Base-by-base conservation (phyloP, 768 basidiomycete species). In the Strobilomyces echinocephalus region DNA sequence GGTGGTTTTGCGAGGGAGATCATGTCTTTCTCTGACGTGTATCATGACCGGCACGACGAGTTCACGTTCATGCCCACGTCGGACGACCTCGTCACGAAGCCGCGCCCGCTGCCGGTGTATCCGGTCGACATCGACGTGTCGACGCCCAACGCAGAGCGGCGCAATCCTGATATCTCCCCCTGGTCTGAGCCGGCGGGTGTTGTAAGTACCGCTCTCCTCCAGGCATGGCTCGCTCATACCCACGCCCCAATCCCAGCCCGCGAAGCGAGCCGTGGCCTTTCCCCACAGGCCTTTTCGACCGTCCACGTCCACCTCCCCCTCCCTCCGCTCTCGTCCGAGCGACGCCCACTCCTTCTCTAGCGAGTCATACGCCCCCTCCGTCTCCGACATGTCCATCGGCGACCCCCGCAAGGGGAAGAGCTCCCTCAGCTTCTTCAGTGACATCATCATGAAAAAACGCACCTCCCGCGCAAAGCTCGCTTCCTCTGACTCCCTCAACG, bases 401-500 rank as follows among this genome's bases (percentile, higher is more conserved):
- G 68, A 74, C 35, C 53, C 65, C 0, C 77, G 77, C 47, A 83
- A 75, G 66, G 64, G 72, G 33, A 84, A 79, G 66, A 72, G 77
- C 9, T 79, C 78, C 15, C 65, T 81, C 40, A 64, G 63, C 53
- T 64, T 60, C 16, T 68, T 79, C 51, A 68, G 69, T 49, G 72
- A 75, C 58, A 70, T 70, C 58, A 70, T 70, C 58, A 78, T 63
- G 69, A 75, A 63, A 62, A 67, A 64, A 65, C 73, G 69, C 57
- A 34, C 34, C 11, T 71, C 73, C 39, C 72, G 75, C 41, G 68
- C 72, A 48, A 70, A 66, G 70, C 69, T 72, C 68, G 69, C 64
- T 65, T 61, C 70, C 71, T 58, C 70, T 72, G 65, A 58, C 64
- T 46, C 54, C 9, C 43, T 60, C 35, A 63, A 56, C 40, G 67